These are phyloP conservation scores for Kernera saxatilis DNA, from an alignment of 345 rosid genomes.

Conservation along the genomic window DNA sequence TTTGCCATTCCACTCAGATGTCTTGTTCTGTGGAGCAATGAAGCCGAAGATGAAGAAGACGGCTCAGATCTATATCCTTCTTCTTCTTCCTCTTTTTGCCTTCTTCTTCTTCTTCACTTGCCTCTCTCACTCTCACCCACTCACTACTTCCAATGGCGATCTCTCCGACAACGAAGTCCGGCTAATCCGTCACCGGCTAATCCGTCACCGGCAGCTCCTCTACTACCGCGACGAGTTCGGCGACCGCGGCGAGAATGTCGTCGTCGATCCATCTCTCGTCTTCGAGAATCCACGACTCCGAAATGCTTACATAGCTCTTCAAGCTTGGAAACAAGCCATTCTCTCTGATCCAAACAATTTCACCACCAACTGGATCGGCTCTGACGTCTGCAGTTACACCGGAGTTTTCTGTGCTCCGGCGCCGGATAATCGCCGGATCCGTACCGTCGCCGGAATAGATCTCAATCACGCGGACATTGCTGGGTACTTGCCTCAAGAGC, in stretches of 20 bases:
- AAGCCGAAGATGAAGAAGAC: constrained; percentile 69
- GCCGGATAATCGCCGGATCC: constrained; percentile 45
- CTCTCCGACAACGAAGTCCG: constrained; percentile 54
- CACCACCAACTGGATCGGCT: constrained; percentile 60
- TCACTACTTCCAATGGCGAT: constrained; percentile 36
- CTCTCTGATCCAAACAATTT: constrained; percentile 65
- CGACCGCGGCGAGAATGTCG: constrained; percentile 76
- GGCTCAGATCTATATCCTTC: constrained; percentile 19
- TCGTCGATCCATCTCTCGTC: constrained; percentile 56
- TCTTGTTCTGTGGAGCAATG: constrained; percentile 64
- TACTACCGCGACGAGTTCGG: constrained; percentile 78
- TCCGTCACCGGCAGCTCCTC: constrained; percentile 82
- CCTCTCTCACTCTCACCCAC: constrained; percentile 18
- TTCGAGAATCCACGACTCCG: constrained; percentile 58
- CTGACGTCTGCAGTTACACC: constrained; percentile 55
- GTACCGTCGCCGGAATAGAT: constrained; percentile 79
- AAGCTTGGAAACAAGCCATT: constrained; percentile 87
- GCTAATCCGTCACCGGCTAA: constrained; percentile 44
- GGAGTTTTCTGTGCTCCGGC: constrained; percentile 61
- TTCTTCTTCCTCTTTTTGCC: constrained; percentile 5
- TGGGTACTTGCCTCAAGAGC: constrained; percentile 73
- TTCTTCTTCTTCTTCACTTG: constrained; percentile 21
- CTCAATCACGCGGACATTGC: constrained; percentile 86
- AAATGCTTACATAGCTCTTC: constrained; percentile 72
- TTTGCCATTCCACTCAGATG: constrained; percentile 35